Base-by-base conservation (phyloP, 2,329 filamentous ascomycete species). In the Incumbomyces delicatus region DNA sequence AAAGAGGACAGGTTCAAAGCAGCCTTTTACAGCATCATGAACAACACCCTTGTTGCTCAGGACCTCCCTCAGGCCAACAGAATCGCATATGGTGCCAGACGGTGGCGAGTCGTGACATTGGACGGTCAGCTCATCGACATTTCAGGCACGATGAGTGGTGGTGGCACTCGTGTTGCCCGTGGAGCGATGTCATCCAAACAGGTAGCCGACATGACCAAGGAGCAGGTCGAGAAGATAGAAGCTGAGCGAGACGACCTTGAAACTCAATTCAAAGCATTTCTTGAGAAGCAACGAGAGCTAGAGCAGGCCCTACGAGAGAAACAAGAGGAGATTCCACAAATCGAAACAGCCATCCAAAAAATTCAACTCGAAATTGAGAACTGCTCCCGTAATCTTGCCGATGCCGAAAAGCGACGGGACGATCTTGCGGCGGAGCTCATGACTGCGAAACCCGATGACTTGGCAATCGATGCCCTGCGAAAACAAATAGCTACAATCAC, bases 61-160 rank as follows among this genome's bases (percentile, higher is more conserved):
- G 87, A 98, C 59, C 76, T 98, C 12, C 82, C 86, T n/a, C 92
- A 98, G 63, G 94, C 92, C 1, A 95, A 96, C 66, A 82, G 92
- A 39, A 95, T 98, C 55, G 92, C 92, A 6, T 98, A 96, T 59
- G 90, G 92, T 35, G 86, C 86, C 38, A 86, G 81, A 70, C 75
- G 92, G 64, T 98, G 92, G 92, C 82, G 92, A 54, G 92, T 98
- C 2, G 92, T 98, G 34, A 98, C 92, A 0, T 77, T 98, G 2
- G 87, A 89, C 50, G 92, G 92, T 41, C 89, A 95, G 64, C 76
- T 98, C 44, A 96, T 98, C 56, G 92, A 98, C 69, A 94, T 94
- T 63, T 95, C 90, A 1, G 92, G 92, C 73, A 96, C 92, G 31
- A 96, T 98, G 92, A 95, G 87, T 49, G 92, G 92, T 72, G 92